Evolutionary conservation across 805 yeast genomes (phyloP).

Genomic region (Zygotorulaspora chibaensis): DNA sequence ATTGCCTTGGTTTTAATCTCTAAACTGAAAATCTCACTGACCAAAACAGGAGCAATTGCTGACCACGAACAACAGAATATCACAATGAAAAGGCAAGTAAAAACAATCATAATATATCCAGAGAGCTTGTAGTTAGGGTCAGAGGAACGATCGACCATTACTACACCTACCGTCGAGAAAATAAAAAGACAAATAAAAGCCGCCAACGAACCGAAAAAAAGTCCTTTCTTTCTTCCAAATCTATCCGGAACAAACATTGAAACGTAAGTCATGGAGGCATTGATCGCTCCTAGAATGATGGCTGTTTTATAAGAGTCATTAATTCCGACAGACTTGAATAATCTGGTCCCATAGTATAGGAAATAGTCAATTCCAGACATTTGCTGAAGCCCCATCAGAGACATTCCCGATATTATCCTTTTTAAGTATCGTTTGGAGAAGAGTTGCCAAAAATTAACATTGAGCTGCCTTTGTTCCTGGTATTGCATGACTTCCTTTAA

Average conservation of each 20-base stretch:
- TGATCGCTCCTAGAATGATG: slow-evolving; percentile 50
- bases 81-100: slow-evolving; percentile 59
- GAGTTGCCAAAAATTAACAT: slow-evolving; percentile 62
- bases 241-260: slow-evolving; percentile 50
- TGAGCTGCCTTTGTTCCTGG: slow-evolving; percentile 3
- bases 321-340: slow-evolving; percentile 55
- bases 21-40: slow-evolving; percentile 63
- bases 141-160: slow-evolving; percentile 40
- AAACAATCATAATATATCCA: slow-evolving; percentile 58
- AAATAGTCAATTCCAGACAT: slow-evolving; percentile 60
- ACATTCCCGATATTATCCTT: slow-evolving; percentile 52
- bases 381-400: slow-evolving; percentile 57
- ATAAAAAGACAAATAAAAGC: slow-evolving; percentile 54
- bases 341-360: slow-evolving; percentile 58
- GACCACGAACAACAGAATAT: slow-evolving; percentile 71
- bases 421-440: slow-evolving; percentile 37
- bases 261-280: slow-evolving; percentile 49
- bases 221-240: slow-evolving; percentile 49
- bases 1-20: slow-evolving; percentile 54
- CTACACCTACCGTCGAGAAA: slow-evolving; percentile 57
- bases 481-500: slow-evolving; percentile 32
- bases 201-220: slow-evolving; percentile 46
- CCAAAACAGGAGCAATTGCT: slow-evolving; percentile 59
- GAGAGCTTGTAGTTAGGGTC: slow-evolving; percentile 34
- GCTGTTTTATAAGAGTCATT: slow-evolving; percentile 52